A percentile compares a stretch with the other conserved stretches of the same genome.
Conservation (phyloP, 306 rosid species). For the Pueraria montana region DNA sequence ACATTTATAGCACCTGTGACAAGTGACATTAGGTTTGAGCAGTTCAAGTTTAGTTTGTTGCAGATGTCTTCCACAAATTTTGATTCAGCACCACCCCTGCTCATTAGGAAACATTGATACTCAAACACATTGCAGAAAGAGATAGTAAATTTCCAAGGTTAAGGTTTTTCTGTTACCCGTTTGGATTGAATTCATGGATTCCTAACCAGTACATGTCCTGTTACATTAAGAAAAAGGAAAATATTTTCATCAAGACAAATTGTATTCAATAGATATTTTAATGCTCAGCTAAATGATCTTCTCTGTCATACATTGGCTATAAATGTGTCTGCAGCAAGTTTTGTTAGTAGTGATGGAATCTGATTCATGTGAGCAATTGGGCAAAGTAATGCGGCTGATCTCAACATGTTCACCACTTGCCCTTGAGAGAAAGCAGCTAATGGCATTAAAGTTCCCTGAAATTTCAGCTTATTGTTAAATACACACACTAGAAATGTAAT, state of each 20-base stretch:
- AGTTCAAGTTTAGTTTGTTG: slow-evolving; percentile 57
- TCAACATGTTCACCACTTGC: slow-evolving; percentile 56
- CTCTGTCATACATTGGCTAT: slow-evolving; percentile 60
- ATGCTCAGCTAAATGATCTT: not conserved
- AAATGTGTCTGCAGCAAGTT: slow-evolving; percentile 62
- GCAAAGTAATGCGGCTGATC: slow-evolving; percentile 80
- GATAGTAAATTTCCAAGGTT: not conserved
- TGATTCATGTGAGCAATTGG: slow-evolving; percentile 81
- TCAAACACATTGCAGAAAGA: not conserved
- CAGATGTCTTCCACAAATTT: slow-evolving; percentile 60
- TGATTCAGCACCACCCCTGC: slow-evolving; percentile 50
- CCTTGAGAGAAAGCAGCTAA: slow-evolving; percentile 70
- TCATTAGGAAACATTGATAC: slow-evolving; percentile 23
- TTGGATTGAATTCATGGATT: slow-evolving; percentile 63
- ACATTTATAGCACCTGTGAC: slow-evolving; percentile 67
- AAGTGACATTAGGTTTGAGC: slow-evolving; percentile 56
- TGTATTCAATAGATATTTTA: not conserved
- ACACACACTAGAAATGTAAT: not conserved
- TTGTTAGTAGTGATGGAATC: slow-evolving; percentile 58
- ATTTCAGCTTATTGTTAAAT: slow-evolving; percentile 15
- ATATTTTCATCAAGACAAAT: not conserved
- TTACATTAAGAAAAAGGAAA: slow-evolving; percentile 26
- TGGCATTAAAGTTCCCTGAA: slow-evolving; percentile 81
- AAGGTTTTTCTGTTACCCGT: slow-evolving; percentile 52
- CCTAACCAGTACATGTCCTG: slow-evolving; percentile 72